Conservation (phyloP, 345 rosid species). For the Eucalyptus sp. region DNA sequence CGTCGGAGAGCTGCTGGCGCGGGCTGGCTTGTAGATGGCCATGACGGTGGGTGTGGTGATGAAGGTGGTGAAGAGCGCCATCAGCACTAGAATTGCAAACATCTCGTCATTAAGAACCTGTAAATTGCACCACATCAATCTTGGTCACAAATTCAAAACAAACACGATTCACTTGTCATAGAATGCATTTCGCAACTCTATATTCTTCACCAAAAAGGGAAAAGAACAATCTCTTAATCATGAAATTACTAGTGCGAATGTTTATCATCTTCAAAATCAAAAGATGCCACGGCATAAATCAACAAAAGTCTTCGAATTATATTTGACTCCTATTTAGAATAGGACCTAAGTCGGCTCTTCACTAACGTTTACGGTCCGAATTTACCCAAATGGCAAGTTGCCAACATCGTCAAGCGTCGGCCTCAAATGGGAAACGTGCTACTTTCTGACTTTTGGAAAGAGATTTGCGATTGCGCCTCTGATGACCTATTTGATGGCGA, state of each 20-base stretch:
- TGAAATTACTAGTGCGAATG: not conserved
- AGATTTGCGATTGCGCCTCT: not conserved
- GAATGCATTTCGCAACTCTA: not conserved
- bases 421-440: not conserved
- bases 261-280: not conserved
- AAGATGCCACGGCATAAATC: not conserved
- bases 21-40: conserved; percentile 64
- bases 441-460: not conserved
- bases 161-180: not conserved
- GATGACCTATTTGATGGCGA: not conserved
- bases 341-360: not conserved
- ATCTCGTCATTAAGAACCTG: conserved; percentile 81
- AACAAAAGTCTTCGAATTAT: not conserved
- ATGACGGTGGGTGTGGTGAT: conserved; percentile 64
- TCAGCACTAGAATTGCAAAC: conserved; percentile 66
- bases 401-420: not conserved
- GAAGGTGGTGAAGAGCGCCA: conserved; percentile 90
- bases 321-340: not conserved
- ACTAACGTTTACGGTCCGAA: not conserved
- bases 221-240: not conserved
- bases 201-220: not conserved
- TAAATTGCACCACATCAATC: not conserved
- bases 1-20: conserved; percentile 3
- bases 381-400: not conserved
- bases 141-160: not conserved